Evolutionary conservation across 176 grass and related monocot genomes (phyloP).

Genomic region (Aegilops umbellulata): DNA sequence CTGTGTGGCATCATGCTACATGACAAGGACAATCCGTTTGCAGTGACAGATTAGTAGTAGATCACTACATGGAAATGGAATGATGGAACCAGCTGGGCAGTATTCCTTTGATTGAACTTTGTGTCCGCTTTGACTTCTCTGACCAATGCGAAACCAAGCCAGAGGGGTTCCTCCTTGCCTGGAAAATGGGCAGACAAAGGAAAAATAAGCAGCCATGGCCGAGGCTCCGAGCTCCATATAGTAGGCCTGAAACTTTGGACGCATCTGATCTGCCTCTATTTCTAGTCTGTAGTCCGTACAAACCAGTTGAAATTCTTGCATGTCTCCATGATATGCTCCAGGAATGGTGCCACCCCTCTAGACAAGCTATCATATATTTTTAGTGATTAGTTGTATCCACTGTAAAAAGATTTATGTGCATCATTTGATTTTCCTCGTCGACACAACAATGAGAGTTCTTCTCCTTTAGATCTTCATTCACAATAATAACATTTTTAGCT

Average conservation of each 20-base stretch:
- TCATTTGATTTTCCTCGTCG: not conserved
- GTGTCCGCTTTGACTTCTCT: not conserved
- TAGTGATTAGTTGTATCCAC: not conserved
- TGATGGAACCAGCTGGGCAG: not conserved
- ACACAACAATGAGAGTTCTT: not conserved
- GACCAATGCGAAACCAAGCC: not conserved
- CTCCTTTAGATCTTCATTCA: too few relatives aligned
- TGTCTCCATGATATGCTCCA: not conserved
- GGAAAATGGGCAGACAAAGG: conserved; percentile 16
- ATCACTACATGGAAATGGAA: not conserved
- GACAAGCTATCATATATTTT: not conserved
- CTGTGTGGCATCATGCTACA: not conserved
- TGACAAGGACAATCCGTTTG: conserved; percentile 14
- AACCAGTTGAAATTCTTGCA: not conserved
- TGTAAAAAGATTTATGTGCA: too few relatives aligned
- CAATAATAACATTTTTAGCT: not conserved
- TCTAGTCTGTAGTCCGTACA: not conserved
- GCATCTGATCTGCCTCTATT: not conserved
- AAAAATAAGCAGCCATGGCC: not conserved
- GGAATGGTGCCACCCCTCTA: not conserved
- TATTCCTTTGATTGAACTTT: not conserved
- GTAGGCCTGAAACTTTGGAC: not conserved
- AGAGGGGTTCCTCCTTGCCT: not conserved
- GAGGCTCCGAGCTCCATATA: not conserved
- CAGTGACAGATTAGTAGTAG: not conserved